These are phyloP conservation scores for Saturnispora diversa DNA, from an alignment of 805 yeast genomes.

Conservation along the genomic window DNA sequence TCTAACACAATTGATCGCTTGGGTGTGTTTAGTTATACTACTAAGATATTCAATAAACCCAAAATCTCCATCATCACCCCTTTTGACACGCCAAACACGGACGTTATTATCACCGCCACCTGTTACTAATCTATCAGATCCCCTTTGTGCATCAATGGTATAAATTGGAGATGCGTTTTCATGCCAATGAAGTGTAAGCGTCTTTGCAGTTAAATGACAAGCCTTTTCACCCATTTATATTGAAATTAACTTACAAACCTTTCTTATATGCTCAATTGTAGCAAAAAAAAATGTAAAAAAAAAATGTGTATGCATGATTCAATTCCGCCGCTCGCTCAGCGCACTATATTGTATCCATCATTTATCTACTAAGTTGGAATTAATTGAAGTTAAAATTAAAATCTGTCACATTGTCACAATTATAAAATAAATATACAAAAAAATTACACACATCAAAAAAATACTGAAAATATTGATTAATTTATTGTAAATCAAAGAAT, in stretches of 20 bases:
- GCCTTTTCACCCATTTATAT: too few species aligned
- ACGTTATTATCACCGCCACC: conserved; percentile 94
- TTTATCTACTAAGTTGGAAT: too few species aligned
- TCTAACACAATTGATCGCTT: conserved; percentile 87
- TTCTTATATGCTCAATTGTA: too few species aligned
- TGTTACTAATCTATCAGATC: conserved; percentile 46
- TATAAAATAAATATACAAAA: not conserved
- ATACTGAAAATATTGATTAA: not conserved
- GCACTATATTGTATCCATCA: too few species aligned
- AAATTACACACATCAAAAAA: not conserved
- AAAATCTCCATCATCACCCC: conserved; percentile 20
- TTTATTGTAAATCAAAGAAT: conserved; percentile 23
- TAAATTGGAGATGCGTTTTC: conserved; percentile 70
- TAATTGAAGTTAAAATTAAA: too few species aligned
- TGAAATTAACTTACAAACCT: too few species aligned
- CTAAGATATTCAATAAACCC: conserved; percentile 61
- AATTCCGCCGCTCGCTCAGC: too few species aligned
- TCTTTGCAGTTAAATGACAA: conserved; percentile 30
- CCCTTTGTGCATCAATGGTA: conserved; percentile 55
- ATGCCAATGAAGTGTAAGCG: conserved; percentile 64
- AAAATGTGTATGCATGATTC: too few species aligned
- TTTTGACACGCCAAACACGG: conserved; percentile 36
- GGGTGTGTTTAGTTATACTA: conserved; percentile 80
- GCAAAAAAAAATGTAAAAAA: too few species aligned
- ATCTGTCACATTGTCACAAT: too few species aligned